A percentile compares a stretch with the other conserved stretches of the same genome.
Evolutionary conservation across 768 basidiomycete genomes (phyloP).

Genomic region (Boletus edulis): DNA sequence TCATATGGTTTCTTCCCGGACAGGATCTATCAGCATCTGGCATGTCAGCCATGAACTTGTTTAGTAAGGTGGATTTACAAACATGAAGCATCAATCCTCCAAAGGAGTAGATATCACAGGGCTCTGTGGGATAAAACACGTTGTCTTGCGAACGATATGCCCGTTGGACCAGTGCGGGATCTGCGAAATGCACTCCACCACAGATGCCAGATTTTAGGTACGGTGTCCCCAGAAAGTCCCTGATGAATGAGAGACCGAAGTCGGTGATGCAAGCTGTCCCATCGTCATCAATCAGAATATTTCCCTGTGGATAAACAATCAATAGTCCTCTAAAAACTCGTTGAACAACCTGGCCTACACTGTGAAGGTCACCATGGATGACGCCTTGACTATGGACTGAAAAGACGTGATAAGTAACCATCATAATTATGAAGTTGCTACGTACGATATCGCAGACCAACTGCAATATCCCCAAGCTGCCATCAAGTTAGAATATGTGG

Average conservation of each 20-base stretch:
- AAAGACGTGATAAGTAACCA: neutral
- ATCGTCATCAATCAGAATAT: slow-evolving; percentile 42
- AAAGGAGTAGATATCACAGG: slow-evolving; percentile 30
- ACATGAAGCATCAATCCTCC: slow-evolving; percentile 37
- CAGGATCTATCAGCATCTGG: slow-evolving; percentile 12
- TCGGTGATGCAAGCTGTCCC: slow-evolving; percentile 46
- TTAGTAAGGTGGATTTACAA: neutral
- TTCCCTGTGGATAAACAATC: slow-evolving; percentile 21
- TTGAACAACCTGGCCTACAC: slow-evolving; percentile 19
- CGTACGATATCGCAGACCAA: slow-evolving; percentile 25
- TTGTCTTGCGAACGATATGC: neutral
- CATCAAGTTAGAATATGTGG: neutral
- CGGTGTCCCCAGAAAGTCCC: slow-evolving; percentile 27
- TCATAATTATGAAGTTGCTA: neutral
- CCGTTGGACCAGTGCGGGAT: slow-evolving; percentile 29
- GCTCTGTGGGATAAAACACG: slow-evolving; percentile 10
- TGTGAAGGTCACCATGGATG: slow-evolving; percentile 38
- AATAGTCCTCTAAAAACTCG: neutral
- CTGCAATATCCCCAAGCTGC: slow-evolving; percentile 20
- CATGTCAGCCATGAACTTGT: slow-evolving; percentile 3
- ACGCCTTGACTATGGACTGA: slow-evolving; percentile 24
- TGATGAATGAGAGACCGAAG: slow-evolving; percentile 39
- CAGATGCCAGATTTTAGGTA: slow-evolving; percentile 32
- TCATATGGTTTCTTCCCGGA: slow-evolving; percentile 20
- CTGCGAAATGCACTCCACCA: slow-evolving; percentile 48